A percentile compares a stretch with the other conserved stretches of the same genome.
Evolutionary conservation across 805 yeast genomes (phyloP).

Genomic region (Ogataea glucozyma): DNA sequence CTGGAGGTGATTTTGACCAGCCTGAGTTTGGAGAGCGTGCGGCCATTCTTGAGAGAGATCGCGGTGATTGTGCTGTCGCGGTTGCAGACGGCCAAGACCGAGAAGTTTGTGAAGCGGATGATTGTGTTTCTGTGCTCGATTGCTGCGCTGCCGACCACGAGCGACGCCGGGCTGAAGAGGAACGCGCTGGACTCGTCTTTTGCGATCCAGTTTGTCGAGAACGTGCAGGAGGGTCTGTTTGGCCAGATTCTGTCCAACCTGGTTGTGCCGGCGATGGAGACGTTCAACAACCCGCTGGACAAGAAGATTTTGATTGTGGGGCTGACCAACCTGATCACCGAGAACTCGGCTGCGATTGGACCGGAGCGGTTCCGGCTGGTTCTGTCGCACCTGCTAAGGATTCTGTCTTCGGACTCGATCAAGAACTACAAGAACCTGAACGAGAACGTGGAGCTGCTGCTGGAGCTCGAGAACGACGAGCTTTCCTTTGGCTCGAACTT

Average conservation of each 20-base stretch:
- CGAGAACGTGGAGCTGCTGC: conserved; percentile 49
- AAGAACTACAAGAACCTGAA: conserved; percentile 35
- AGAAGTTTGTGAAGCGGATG: conserved; percentile 72
- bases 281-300: conserved; percentile 43
- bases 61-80: conserved; percentile 77
- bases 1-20: conserved; percentile 65
- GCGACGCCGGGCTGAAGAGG: conserved; percentile 25
- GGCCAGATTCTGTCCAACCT: conserved; percentile 50
- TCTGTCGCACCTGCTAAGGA: conserved; percentile 43
- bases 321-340: conserved; percentile 44
- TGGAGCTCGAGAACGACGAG: conserved; percentile 59
- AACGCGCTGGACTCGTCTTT: conserved; percentile 41
- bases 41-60: conserved; percentile 64
- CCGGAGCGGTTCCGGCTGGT: conserved; percentile 43
- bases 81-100: conserved; percentile 78
- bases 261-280: conserved; percentile 49
- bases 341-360: conserved; percentile 41
- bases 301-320: conserved; percentile 52
- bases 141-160: conserved; percentile 25
- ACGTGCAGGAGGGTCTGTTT: conserved; percentile 64
- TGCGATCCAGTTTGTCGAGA: conserved; percentile 64
- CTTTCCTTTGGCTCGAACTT: conserved; percentile 82
- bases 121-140: conserved; percentile 55
- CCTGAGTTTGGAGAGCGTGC: conserved; percentile 51
- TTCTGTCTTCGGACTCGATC: conserved; percentile 37